Evolutionary conservation across 164 flowering plant genomes (phyloP), one percentile per base, ranked within the genome.

Genomic region (Chloranthus sessilifolius): DNA sequence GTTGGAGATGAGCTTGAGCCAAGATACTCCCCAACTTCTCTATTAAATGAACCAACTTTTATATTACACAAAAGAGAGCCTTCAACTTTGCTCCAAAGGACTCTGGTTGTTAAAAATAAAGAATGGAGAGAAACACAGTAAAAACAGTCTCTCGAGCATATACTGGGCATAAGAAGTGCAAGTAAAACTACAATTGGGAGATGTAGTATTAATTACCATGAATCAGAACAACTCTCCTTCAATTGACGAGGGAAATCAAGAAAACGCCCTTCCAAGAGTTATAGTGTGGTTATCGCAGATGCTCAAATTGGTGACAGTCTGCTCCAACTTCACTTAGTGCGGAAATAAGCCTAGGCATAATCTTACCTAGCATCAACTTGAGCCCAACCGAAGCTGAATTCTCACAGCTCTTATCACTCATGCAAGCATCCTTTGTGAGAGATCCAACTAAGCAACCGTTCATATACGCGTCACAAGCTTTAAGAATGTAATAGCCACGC

Each of bases 401-500:
- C 9, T 70, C 61, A 26, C 47, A 47, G 54, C 71, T 67, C 27
- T 52, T 66, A 35, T 66, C 76, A 44, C 75, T 69, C 3, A 64
- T 21, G 12, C 80, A 77, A 21, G 88, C 99, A 66, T 94, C 97
- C 54, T 79, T 49, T 4, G 75, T 56, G 10, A 94, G 84, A 24
- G 96, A 75, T 22, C 97, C 99, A 43, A 94, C 88, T 58, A 83
- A 61, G 61, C 67, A 67, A 11, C 99, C 99, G 37, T 80, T 83
- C 87, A 80, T 83, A 43, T 89, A 87, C 43, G 92, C 79, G 67
- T 89, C 90, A 65, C 99, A 94, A 25, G 97, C 99, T 72, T 72
- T 87, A 31, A 94, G 90, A 53, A 94, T 81, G 70, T 77, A 85
- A 56, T 67, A 70, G 17, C 99, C 97, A 39, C 84, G 88, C 63